These are phyloP conservation scores for Ceratocystis lukuohia DNA, from an alignment of 2,329 filamentous ascomycete species.

Conservation along the genomic window DNA sequence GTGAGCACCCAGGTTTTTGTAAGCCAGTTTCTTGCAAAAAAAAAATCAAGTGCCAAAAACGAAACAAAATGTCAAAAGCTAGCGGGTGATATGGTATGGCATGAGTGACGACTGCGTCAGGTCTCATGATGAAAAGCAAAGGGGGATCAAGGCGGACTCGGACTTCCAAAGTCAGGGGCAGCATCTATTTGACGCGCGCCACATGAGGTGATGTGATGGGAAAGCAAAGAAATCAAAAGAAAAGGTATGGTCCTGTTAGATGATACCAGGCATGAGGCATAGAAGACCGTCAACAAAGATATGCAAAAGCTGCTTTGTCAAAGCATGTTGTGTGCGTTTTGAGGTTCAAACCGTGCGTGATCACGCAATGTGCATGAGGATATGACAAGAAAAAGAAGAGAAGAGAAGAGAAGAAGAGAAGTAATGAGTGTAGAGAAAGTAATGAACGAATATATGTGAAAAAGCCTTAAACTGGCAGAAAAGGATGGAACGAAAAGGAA, in stretches of 20 bases:
- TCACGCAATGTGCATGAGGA: background rate
- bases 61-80: background rate
- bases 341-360: background rate
- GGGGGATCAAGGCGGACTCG: background rate
- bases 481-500: background rate
- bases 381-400: background rate
- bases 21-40: conserved; percentile 3
- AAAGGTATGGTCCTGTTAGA: background rate
- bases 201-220: background rate
- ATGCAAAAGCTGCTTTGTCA: background rate
- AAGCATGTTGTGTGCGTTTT: background rate
- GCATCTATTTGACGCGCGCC: background rate
- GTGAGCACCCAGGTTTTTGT: background rate
- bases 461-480: background rate
- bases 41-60: background rate
- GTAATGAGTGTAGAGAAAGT: background rate
- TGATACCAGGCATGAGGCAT: background rate
- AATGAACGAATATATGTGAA: background rate
- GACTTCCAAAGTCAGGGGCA: background rate
- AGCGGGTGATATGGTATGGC: background rate
- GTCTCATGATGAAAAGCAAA: background rate
- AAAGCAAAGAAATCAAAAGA: background rate
- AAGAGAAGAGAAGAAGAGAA: background rate
- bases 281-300: background rate
- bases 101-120: background rate